Evolutionary conservation across 306 rosid species (phyloP), one percentile per base, ranked within the genome.

Genomic region (Cucurbita ficifolia): DNA sequence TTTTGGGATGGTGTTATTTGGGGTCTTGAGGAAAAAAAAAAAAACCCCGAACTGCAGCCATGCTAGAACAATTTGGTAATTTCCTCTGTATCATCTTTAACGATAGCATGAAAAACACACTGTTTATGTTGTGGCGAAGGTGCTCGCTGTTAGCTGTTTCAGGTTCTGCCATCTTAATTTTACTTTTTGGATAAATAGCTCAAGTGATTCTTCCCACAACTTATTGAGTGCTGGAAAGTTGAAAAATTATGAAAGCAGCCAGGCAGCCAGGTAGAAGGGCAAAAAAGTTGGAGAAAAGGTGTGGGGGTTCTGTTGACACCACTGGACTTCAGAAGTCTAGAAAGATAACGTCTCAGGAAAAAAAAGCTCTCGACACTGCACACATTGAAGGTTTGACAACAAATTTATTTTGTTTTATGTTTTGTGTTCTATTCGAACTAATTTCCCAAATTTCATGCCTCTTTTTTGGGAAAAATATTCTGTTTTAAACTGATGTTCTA

Each of bases 181-280:
- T 63, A 6, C 50, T 17, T 62, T 38, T 62, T n/a, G 70, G 50
- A 63, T 17, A 62, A 1, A 63, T 63, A 63, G 22, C 4, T 18
- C 24, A 63, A 63, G 50, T 8, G 33, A 63, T 4, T 70, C 45
- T 46, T 10, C 24, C 49, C 58, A 69, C 21, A 33, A 5, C 42
- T 6, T 49, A 46, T 22, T 42, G 19, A 24, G 39, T 74, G 46
- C 57, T 19, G 18, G 69, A 40, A 43, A 35, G 50, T 50, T 60
- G 78, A 33, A 45, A 55, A 58, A 60, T n/a, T 11, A 75, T 75
- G 72, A 49, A 60, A 75, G n/a, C 71, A 22, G 50, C 33, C 64
- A 45, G 24, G 7, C 21, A 45, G 18, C 77, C 40, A 9, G 21
- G 43, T 24, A 33, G 50, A 45, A 46, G 40, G 45, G 54, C 38